Evolutionary conservation across 179 eudicot species (phyloP), one percentile per base, ranked within the genome.

Genomic region (Silene noctiflora): DNA sequence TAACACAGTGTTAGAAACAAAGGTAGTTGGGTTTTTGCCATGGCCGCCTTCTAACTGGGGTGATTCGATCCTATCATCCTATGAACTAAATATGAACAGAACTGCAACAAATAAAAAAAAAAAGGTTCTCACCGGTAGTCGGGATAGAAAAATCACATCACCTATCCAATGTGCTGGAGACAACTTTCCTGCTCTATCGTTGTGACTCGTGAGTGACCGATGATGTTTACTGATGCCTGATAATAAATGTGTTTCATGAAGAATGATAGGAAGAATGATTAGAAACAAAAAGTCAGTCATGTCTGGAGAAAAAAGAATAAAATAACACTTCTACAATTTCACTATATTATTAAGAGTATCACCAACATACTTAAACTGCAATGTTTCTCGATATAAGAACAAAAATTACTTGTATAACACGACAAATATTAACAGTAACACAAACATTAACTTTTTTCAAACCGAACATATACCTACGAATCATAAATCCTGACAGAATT

Each of bases 401-500:
- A 9, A 44, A 35, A 44, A 11, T 44, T 44, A 44, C 51, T 44
- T 44, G 51, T 44, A 55, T 55, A 14, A 55, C 20, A 55, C 6
- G 59, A 55, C 19, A 14, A n/a, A 55, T 55, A 55, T 17, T 55
- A 55, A 55, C 59, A 55, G 59, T n/a, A n/a, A 55, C 59, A 55
- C 59, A 10, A 55, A 4, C 20, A 55, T 55, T 5, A 55, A 17
- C 7, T 14, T 55, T 55, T 14, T n/a, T 55, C 59, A 55, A 55
- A 55, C 59, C 59, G 9, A 62, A 35, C 62, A 59, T 25, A 62
- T 69, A 77, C 64, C 83, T 90, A 95, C 70, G 95, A 83, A 78
- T 86, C 93, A 72, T 81, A 95, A 44, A 95, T 89, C 81, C 99
- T 93, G 39, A 95, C 92, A 14, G 97, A 91, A 70, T 62, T 80